Base-by-base conservation (phyloP, 768 basidiomycete species). In the Trametes gibbosa region DNA sequence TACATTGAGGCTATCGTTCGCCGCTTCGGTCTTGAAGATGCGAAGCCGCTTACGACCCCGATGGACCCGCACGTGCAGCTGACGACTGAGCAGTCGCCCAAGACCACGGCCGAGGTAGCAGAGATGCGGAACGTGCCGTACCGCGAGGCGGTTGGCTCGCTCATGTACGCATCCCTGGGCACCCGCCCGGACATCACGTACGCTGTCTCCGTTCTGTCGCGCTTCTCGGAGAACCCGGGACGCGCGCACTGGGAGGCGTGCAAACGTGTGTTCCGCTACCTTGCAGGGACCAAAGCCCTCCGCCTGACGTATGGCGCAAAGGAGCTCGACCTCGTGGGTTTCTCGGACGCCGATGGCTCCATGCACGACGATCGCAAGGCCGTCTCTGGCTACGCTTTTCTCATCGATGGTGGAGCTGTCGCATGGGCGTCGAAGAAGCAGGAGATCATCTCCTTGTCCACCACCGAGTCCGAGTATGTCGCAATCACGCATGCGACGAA, bases 381-480 rank as follows among this genome's bases (percentile, higher is more conserved):
- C 2, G 61, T 63, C 32, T 67, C 66, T 39, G 69, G 68, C 12
- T 66, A 69, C 46, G 53, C 62, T 7, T 73, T 67, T 51, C 58
- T 66, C n/a, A 41, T 72, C 21, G 66, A 63, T 45, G 66, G 70
- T 0, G 69, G 68, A 0, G 61, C 66, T 1, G 63, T 78, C 27
- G 64, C 65, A 1, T 78, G 77, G 77, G 61, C 59, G 9, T 68
- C 73, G 13, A 68, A 72, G 43, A 70, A 73, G 49, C 81, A 83
- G 56, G 58, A 59, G 14, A 65, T 67, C 0, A 68, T 77, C 1
- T 69, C 75, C 0, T 62, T 68, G 2, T 77, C 29, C 5, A 5
- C 29, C 4, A 32, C 29, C 29, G 29, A 32, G 10, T 4, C 29
- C 29, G 29, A 32, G 29, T 32, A 32, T 10, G 10, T 32, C 29